phyloP scores from a whole-genome alignment of 192 early-diverging fungal species.

The Pilobolus umbonatus region DNA sequence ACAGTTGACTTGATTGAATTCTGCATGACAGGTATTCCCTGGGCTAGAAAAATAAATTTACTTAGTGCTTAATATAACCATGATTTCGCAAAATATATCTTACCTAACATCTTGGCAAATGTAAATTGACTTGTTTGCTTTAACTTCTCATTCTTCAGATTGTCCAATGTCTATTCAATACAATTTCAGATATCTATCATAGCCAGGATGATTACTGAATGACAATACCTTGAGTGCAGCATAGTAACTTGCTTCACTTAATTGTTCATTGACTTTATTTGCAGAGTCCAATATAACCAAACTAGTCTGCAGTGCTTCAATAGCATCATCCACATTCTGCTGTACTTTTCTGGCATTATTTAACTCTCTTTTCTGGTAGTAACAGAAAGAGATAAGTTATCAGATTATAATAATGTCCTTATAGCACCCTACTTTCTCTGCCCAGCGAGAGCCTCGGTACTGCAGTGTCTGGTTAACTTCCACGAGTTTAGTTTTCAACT shows the following conservation, averaged over 20 bases:
- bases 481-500: conserved; percentile 80
- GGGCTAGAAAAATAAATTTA: conserved; percentile 49
- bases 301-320: conserved; percentile 76
- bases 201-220: no score
- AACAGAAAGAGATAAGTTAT: neutral
- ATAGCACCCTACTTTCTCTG: conserved; percentile 54
- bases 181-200: neutral
- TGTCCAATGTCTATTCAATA: conserved; percentile 71
- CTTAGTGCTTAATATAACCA: neutral
- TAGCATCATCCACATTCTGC: conserved; percentile 83
- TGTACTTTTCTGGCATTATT: conserved; percentile 75
- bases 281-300: conserved; percentile 84
- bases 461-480: conserved; percentile 86
- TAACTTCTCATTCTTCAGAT: conserved; percentile 72
- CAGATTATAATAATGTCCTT: no score
- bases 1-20: conserved; percentile 82
- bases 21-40: conserved; percentile 87
- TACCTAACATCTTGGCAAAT: conserved; percentile 83
- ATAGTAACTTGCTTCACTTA: conserved; percentile 84
- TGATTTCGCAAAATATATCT: conserved; percentile 10
- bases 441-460: conserved; percentile 67
- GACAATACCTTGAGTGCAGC: conserved; percentile 74
- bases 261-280: conserved; percentile 74
- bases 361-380: conserved; percentile 67
- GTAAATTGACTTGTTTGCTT: conserved; percentile 70